Base-by-base conservation (phyloP, 192 early-diverging fungal species). In the Entophlyctis helioformis region DNA sequence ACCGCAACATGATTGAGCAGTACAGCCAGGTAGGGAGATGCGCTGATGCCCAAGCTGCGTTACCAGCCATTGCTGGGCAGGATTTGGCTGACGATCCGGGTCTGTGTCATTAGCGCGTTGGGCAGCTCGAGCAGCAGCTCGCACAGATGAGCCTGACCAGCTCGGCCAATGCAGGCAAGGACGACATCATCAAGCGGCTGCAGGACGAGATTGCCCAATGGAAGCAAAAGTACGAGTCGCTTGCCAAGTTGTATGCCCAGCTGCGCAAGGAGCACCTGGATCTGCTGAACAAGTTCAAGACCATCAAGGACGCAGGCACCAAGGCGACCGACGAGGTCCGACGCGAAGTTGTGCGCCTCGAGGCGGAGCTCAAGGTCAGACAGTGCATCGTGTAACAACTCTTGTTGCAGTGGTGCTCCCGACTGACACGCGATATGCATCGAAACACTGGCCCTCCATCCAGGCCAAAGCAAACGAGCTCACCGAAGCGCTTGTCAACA, bases 211-310 rank as follows among this genome's bases (percentile, higher is more conserved):
- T 98, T 21, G 80, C 83, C 56, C 86, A 93, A 62, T 93, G 89
- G 89, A 89, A 83, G 68, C 85, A 92, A 59, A 98, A 95, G 66
- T 96, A 96, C 62, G 91, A 96, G 61, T 86, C 91, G 15, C 66
- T 98, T 31, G 92, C 92, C 44, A 98, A 98, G 47, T 70, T 96
- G n/a, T 98, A 98, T 57, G 88, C 92, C 9, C 86, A 94, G 60
- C 67, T 98, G 25, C 80, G 95, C 36, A 90, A 96, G 50, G 89
- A 93, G 53, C 89, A 98, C 57, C 64, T 98, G 42, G 92, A 92
- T 32, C 64, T 98, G 19, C 70, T 96, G 51, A 80, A 75, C 36
- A 90, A 91, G 64, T 91, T 85, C 66, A 95, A 92, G 62, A 65
- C 83, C 2, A 70, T 88, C 2, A 85, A 82, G 54, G 72, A 75